Evolutionary conservation across 2,329 filamentous ascomycete genomes (phyloP), one percentile per base, ranked within the genome.

Genomic region (Pseudocercospora cruenta): DNA sequence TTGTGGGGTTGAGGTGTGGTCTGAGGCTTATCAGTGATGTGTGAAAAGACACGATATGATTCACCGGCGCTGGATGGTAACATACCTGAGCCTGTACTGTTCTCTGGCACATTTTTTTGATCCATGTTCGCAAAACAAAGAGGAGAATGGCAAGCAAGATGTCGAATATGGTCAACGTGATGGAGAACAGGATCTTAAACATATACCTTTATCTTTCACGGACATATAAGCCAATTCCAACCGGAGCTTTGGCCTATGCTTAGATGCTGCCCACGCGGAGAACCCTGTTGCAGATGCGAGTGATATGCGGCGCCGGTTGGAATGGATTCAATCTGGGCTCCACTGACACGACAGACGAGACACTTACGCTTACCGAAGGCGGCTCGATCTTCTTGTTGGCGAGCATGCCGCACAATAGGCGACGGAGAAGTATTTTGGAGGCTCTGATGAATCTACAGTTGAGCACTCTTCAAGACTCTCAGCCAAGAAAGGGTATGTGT

Each of bases 251-350:
- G 21, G n/a, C 26, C 57, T 59, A 16, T 33, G 36, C 36, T n/a
- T 45, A 24, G 39, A 22, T 45, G 33, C 14, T 45, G 12, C 19
- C 57, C 36, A 59, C 36, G 57, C 57, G 57, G 57, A 59, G 57
- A 59, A 59, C 57, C 57, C 57, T 59, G 57, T 47, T 47, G 33
- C 12, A 28, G 5, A 43, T 59, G 57, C 57, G 12, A 31, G 22
- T 26, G 3, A 24, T 55, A 26, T 31, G 43, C 47, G n/a, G n/a
- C 5, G 3, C 22, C 22, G 47, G n/a, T 21, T 53, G 51, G 12
- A 24, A 21, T 26, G 47, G 47, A 22, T 51, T 4, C 14, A 4
- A 43, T 43, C 14, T 43, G 39, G 33, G 39, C 19, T 51, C 47
- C 22, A 55, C 51, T 55, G 51, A 55, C 51, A 55, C 51, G 51